phyloP scores from a whole-genome alignment of 179 eudicot genomes.

The Amaranthus tricolor region DNA sequence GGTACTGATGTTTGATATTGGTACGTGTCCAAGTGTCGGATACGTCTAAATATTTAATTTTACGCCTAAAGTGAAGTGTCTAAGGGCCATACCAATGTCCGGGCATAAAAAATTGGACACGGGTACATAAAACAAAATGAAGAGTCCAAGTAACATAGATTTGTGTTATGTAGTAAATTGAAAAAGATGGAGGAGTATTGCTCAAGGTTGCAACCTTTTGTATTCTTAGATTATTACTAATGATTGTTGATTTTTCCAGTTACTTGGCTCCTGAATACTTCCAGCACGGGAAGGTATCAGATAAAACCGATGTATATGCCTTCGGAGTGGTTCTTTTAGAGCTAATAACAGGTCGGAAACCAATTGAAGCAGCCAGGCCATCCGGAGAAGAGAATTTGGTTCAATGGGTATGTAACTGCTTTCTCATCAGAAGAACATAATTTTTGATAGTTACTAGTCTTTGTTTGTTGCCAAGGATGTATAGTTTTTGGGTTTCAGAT shows the following conservation, averaged over 20 bases:
- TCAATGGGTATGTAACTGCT: constrained; percentile 64
- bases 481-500: too few species aligned
- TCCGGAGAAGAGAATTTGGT: constrained; percentile 93
- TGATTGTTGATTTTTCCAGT: constrained; percentile 34
- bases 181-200: too few species aligned
- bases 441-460: not conserved
- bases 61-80: too few species aligned
- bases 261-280: constrained; percentile 97
- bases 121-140: too few species aligned
- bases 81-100: too few species aligned
- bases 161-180: too few species aligned
- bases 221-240: not conserved
- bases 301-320: constrained; percentile 94
- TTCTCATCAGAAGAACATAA: constrained; percentile 5
- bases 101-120: too few species aligned
- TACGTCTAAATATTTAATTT: too few species aligned
- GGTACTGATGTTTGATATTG: too few species aligned
- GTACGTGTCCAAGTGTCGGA: too few species aligned
- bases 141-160: too few species aligned
- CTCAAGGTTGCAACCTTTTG: constrained; percentile 8
- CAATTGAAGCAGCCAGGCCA: constrained; percentile 72
- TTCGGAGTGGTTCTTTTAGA: constrained; percentile 90
- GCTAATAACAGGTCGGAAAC: constrained; percentile 79
- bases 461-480: too few species aligned
- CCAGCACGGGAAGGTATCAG: constrained; percentile 92